Percentiles rank a stretch among this genome's conserved stretches.
These are phyloP conservation scores for Scheffersomyces cryptocercus DNA, from an alignment of 1,139 yeast species.

Conservation along the genomic window DNA sequence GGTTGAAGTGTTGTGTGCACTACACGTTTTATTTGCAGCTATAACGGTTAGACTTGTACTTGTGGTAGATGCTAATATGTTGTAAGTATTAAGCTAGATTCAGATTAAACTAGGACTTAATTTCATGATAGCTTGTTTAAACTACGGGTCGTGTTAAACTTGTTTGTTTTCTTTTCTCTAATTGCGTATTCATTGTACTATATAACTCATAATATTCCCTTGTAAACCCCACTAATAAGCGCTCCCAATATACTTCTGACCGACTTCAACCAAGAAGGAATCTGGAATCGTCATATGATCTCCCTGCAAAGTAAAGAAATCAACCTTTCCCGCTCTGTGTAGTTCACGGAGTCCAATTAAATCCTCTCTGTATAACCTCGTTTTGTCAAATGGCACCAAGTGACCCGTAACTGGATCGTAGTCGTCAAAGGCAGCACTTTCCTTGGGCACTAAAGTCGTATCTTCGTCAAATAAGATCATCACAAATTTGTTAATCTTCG, in stretches of 20 bases:
- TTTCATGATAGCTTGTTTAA: too few relatives aligned
- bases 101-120: too few relatives aligned
- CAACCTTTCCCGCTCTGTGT: constrained; percentile 42
- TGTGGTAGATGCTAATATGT: too few relatives aligned
- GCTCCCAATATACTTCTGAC: constrained; percentile 28
- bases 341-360: constrained; percentile 60
- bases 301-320: constrained; percentile 56
- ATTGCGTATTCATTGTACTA: too few relatives aligned
- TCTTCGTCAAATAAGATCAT: constrained; percentile 63
- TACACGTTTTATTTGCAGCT: too few relatives aligned
- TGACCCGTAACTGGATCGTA: constrained; percentile 44
- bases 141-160: too few relatives aligned
- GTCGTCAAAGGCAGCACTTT: constrained; percentile 69
- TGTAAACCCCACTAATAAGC: too few relatives aligned
- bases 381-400: constrained; percentile 47
- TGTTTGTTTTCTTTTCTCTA: too few relatives aligned
- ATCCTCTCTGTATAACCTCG: constrained; percentile 53
- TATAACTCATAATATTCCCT: too few relatives aligned
- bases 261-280: constrained; percentile 41
- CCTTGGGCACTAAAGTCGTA: constrained; percentile 70
- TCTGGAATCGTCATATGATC: constrained; percentile 67
- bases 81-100: too few relatives aligned
- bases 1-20: too few relatives aligned
- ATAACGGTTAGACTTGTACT: too few relatives aligned
- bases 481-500: constrained; percentile 51